These are phyloP conservation scores for Plantago coronopus DNA, from an alignment of 305 asterid genomes.

Conservation along the genomic window DNA sequence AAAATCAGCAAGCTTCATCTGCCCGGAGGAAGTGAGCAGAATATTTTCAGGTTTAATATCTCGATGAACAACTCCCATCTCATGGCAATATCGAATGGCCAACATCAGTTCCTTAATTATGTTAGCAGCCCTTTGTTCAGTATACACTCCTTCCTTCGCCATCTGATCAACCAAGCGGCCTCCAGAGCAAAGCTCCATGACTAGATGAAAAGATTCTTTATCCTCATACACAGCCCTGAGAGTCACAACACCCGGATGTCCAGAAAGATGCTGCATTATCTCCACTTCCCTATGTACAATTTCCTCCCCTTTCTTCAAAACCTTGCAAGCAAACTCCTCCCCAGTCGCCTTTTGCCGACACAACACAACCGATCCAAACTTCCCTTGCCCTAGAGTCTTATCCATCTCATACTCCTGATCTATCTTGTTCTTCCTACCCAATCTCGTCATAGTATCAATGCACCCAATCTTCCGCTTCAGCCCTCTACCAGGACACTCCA, in stretches of 20 bases:
- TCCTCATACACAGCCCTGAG: constrained; percentile 80
- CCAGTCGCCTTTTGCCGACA: constrained; percentile 62
- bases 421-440: constrained; percentile 79
- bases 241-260: constrained; percentile 78
- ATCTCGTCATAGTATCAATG: constrained; percentile 62
- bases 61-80: constrained; percentile 89
- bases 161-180: constrained; percentile 87
- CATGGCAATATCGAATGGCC: constrained; percentile 80
- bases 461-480: constrained; percentile 88
- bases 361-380: constrained; percentile 70
- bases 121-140: constrained; percentile 68
- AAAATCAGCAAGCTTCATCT: constrained; percentile 77
- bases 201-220: constrained; percentile 64
- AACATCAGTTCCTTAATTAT: constrained; percentile 74
- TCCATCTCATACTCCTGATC: constrained; percentile 62
- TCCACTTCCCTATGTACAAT: constrained; percentile 87
- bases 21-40: constrained; percentile 63
- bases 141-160: constrained; percentile 55
- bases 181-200: constrained; percentile 87
- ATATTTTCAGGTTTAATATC: constrained; percentile 88
- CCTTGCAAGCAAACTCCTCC: constrained; percentile 80
- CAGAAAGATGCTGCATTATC: constrained; percentile 92
- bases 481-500: constrained; percentile 56
- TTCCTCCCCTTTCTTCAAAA: constrained; percentile 70
- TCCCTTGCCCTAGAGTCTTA: constrained; percentile 61